Conservation (phyloP, 1,284 basidiomycete genomes). For the Ceratobasidium sp. region DNA sequence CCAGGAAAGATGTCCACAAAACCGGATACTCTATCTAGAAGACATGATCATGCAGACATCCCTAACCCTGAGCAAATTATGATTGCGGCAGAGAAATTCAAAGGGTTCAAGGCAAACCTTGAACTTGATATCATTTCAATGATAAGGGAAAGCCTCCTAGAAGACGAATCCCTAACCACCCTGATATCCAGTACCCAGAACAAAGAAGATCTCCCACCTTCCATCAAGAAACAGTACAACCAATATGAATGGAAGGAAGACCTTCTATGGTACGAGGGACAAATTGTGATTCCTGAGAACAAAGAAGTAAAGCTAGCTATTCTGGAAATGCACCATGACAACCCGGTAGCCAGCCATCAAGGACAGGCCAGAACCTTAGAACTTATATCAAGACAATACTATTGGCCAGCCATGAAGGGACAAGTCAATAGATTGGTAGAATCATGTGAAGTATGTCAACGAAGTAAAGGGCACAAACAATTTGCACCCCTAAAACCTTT, state of each 20-base stretch:
- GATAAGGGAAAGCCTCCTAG: no score
- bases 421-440: slow-evolving; percentile 45
- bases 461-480: not conserved
- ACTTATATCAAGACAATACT: slow-evolving; percentile 45
- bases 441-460: not conserved
- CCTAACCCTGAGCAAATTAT: no score
- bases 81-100: no score
- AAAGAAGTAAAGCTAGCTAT: not conserved
- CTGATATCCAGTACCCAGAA: no score
- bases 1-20: no score
- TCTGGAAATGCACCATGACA: slow-evolving; percentile 43
- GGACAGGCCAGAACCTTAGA: slow-evolving; percentile 44
- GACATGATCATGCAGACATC: no score
- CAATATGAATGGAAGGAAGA: not conserved
- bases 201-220: no score
- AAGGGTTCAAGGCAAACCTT: no score
- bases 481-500: not conserved
- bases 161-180: no score
- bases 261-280: not conserved
- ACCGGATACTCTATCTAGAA: no score
- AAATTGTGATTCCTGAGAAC: not conserved
- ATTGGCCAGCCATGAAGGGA: slow-evolving; percentile 45
- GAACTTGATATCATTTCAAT: no score
- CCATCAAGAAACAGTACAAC: no score
- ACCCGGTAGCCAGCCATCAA: slow-evolving; percentile 42